Evolutionary conservation across 306 rosid genomes (phyloP), one percentile per base, ranked within the genome.

Genomic region (Quercus suber): DNA sequence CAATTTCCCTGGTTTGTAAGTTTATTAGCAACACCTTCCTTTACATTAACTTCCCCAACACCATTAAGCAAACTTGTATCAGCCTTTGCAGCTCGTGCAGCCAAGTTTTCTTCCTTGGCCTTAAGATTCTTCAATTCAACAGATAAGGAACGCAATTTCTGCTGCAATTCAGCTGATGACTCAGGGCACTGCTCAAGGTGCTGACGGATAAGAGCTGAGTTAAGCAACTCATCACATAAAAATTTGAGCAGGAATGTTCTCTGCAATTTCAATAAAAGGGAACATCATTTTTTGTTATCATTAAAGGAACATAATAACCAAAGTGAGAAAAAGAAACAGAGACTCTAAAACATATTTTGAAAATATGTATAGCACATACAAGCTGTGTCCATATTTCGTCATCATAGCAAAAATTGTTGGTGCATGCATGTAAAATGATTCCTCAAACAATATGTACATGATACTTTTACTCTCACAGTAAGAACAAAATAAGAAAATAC

Each of bases 181-280:
- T 96, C 98, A 11, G 92, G 77, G 89, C 96, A 96, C 21, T 91
- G 96, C 85, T 96, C 99, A 81, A 96, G 93, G 86, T 96, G 98
- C 80, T 91, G 99, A 59, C 84, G 96, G 67, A 88, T 80, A 60
- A 90, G 86, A 71, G 90, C 76, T 57, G 98, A 88, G 85, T 88
- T 89, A 73, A 93, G 96, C 86, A 96, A 82, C 91, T 96, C 99
- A 69, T 93, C 99, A 67, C 98, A 91, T 74, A 96, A 85, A 87
- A 88, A 90, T 85, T 93, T 93, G 76, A 96, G 88, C 51, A 93
- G 87, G 83, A 89, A 89, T 45, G 89, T 81, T 87, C 98, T 90
- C 98, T 96, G 98, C 86, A 90, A 30, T 71, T 81, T 76, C 58
- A 86, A 76, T 53, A 69, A 78, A 76, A 73, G 60, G 30, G 53